Percentiles rank a stretch among this genome's conserved stretches.
These are phyloP conservation scores for Cyclospora cayetanensis DNA, from an alignment of 169 alveolate genomes.

Conservation along the genomic window DNA sequence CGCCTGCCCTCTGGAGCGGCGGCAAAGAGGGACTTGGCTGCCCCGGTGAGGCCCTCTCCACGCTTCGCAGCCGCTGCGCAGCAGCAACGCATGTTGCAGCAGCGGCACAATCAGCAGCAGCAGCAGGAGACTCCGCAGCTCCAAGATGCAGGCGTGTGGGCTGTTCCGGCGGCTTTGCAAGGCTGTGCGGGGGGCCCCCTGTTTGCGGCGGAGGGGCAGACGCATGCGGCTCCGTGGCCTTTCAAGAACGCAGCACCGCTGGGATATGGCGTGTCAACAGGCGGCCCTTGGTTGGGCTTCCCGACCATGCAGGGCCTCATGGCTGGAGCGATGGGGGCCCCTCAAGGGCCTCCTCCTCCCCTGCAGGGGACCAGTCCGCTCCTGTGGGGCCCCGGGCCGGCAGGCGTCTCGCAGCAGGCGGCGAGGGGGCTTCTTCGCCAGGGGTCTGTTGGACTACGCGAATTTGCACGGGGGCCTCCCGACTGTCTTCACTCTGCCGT, in stretches of 20 bases:
- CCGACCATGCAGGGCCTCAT: not conserved
- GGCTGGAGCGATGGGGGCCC: not conserved
- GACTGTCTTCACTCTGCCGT: slow-evolving; percentile 4
- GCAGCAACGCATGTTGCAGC: too few species aligned
- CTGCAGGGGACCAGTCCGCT: not conserved
- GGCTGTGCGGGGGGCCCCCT: slow-evolving; percentile 14
- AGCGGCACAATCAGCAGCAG: not conserved
- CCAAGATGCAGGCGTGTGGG: not conserved
- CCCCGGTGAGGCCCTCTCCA: too few species aligned
- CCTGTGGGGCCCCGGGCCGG: not conserved
- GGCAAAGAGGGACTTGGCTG: too few species aligned
- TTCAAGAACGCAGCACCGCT: not conserved
- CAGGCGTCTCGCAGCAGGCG: not conserved
- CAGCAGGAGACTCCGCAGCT: slow-evolving; percentile 16
- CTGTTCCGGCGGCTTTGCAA: slow-evolving; percentile 2
- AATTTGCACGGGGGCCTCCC: not conserved
- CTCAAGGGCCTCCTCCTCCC: not conserved
- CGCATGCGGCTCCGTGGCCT: not conserved
- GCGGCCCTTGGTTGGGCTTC: not conserved
- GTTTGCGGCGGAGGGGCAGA: not conserved
- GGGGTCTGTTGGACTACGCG: not conserved
- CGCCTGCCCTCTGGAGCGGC: too few species aligned
- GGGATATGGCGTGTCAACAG: not conserved
- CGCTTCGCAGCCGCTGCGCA: too few species aligned
- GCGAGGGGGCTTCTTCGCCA: not conserved